phyloP scores from a whole-genome alignment of 148 eudicot genomes.

The Drosera capensis region DNA sequence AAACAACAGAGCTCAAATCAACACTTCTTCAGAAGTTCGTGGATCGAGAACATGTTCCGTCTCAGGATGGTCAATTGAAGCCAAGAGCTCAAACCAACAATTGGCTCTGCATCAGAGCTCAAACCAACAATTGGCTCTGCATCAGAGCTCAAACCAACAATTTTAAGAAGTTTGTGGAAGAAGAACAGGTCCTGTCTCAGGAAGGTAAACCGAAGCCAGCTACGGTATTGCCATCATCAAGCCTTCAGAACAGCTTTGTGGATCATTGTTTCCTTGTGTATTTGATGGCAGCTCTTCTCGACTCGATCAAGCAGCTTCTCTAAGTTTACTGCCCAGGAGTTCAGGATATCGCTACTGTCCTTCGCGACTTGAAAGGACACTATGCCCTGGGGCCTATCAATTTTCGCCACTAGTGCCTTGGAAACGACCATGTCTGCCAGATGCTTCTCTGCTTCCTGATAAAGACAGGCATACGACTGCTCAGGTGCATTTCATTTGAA shows the following conservation, averaged over 20 bases:
- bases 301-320: conserved; percentile 93
- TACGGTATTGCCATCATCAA: no score
- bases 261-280: conserved; percentile 97
- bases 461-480: neutral
- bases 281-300: conserved; percentile 97
- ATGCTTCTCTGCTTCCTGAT: conserved; percentile 89
- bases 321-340: conserved; percentile 83
- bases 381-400: conserved; percentile 69
- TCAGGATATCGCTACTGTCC: conserved; percentile 71
- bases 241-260: conserved; percentile 67
- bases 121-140: no score
- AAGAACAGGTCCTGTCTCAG: no score
- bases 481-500: conserved; percentile 1
- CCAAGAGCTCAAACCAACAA: no score
- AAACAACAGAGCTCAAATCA: no score
- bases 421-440: conserved; percentile 88
- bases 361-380: conserved; percentile 68
- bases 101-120: no score
- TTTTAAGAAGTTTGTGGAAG: no score
- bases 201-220: no score
- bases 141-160: no score
- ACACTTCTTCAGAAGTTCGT: no score
- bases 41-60: no score
- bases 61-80: no score
- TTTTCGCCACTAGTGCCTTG: conserved; percentile 68